A percentile compares a stretch with the other conserved stretches of the same genome.
Evolutionary conservation across 1,139 yeast genomes (phyloP).

Genomic region (Taiozyma sp.): DNA sequence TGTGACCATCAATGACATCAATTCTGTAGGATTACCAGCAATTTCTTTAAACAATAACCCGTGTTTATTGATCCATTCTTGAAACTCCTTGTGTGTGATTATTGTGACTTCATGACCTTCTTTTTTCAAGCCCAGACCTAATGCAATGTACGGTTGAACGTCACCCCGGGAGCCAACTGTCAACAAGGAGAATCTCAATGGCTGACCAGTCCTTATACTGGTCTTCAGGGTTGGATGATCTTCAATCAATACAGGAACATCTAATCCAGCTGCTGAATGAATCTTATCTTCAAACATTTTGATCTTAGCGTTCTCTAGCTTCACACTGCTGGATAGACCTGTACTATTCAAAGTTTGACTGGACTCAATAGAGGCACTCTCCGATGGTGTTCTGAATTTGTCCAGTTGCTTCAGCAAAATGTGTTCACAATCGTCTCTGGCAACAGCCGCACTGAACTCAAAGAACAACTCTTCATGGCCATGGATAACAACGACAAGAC

Average conservation of each 20-base stretch:
- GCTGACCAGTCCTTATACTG: constrained; percentile 44
- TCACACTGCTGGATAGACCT: constrained; percentile 26
- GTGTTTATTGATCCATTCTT: constrained; percentile 63
- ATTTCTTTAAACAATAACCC: constrained; percentile 65
- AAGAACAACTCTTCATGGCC: constrained; percentile 74
- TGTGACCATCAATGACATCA: constrained; percentile 88
- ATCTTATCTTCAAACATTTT: constrained; percentile 59
- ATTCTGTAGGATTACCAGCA: constrained; percentile 91
- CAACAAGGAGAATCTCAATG: constrained; percentile 59
- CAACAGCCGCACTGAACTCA: constrained; percentile 61
- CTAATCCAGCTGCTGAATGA: constrained; percentile 52
- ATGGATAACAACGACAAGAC: constrained; percentile 58
- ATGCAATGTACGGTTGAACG: constrained; percentile 91
- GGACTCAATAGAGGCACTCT: constrained; percentile 31
- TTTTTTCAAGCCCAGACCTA: constrained; percentile 67
- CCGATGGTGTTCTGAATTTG: constrained; percentile 28
- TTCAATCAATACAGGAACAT: constrained; percentile 61
- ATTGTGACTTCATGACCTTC: constrained; percentile 85
- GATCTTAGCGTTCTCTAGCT: constrained; percentile 43
- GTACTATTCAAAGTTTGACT: constrained; percentile 23
- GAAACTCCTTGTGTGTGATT: constrained; percentile 80
- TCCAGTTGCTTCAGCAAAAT: constrained; percentile 50
- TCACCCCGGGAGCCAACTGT: constrained; percentile 96
- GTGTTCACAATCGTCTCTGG: constrained; percentile 69
- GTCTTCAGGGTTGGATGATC: constrained; percentile 55